Evolutionary conservation across 768 basidiomycete species (phyloP), one percentile per base, ranked within the genome.

Genomic region (Rhodotorula kratochvilovae): DNA sequence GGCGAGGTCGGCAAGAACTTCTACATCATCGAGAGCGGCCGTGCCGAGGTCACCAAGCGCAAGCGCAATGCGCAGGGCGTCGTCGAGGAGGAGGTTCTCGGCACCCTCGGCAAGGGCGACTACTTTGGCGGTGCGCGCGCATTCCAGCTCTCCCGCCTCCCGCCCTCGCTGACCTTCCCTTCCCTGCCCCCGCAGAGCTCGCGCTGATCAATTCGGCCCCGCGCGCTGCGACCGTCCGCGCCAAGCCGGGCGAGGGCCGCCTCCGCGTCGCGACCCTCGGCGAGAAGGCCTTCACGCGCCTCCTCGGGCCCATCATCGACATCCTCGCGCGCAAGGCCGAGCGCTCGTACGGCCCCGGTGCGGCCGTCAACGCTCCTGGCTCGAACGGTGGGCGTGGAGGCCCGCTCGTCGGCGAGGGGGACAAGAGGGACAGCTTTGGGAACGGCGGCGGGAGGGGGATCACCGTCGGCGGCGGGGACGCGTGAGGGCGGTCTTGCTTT

Each of bases 1-100:
- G 95, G 95, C 65, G 96, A 99, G 74, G 87, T 91, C 82, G 95
- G 96, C 15, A 92, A 95, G 77, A 93, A 91, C 48, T 98, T 98
- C 83, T 99, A 92, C 84, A 93, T 99, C 72, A 87, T 99, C 43
- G 96, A 98, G 80, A 91, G 91, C 76, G 95, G 95, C 27, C 87
- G 90, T 75, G 95, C 95, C 3, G 83, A 87, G 59, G 93, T 91
- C 1, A 89, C 90, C 56, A 94, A 96, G 82, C 82, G 83, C 56
- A 86, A 87, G 68, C 83, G 84, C 68, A 70, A 68, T n/a, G 69
- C 63, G 3, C 67, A 88, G 86, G 0, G 83, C 86, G 57, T 79
- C 36, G 5, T n/a, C 82, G 79, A 84, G 36, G 88, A 90, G 76
- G 84, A 90, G 60, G 82, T 85, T 23, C 90, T 98, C 19, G 89